Evolutionary conservation across 2,329 filamentous ascomycete genomes (phyloP).

Genomic region (Arthrobotrys iridis): DNA sequence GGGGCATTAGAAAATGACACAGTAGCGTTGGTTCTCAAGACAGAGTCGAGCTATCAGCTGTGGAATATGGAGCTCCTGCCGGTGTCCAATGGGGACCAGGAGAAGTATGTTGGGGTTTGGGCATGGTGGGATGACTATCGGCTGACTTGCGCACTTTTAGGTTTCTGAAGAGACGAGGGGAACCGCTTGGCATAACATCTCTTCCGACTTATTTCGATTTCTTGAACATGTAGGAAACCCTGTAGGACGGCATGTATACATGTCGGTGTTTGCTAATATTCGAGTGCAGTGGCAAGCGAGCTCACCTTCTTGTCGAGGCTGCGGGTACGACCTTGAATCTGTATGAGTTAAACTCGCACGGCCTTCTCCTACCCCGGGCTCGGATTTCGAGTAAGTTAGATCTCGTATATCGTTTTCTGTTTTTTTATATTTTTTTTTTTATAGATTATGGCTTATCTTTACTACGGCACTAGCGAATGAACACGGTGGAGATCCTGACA

Average conservation of each 20-base stretch:
- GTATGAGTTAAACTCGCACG: constrained; percentile 3
- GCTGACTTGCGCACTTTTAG: neutral
- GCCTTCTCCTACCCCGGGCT: neutral
- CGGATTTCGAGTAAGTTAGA: constrained; percentile 54
- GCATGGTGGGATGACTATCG: neutral
- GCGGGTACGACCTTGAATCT: constrained; percentile 12
- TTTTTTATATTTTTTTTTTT: too few relatives aligned
- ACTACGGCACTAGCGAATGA: constrained; percentile 39
- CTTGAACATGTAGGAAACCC: constrained; percentile 21
- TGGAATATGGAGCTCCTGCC: constrained; percentile 44
- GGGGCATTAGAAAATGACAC: constrained; percentile 26
- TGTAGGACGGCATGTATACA: too few relatives aligned
- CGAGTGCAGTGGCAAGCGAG: constrained; percentile 4
- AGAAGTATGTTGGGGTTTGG: constrained; percentile 3
- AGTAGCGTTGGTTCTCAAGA: constrained; percentile 24
- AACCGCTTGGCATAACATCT: constrained; percentile 17
- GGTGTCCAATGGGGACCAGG: constrained; percentile 31
- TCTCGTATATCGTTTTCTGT: too few relatives aligned
- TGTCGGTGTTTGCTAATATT: constrained; percentile 12
- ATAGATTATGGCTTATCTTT: neutral
- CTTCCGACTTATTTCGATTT: constrained; percentile 43
- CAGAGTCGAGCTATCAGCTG: constrained; percentile 8
- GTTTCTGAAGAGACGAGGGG: constrained; percentile 19
- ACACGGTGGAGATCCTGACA: constrained; percentile 6
- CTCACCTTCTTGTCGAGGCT: constrained; percentile 15